Evolutionary conservation across 2,329 filamentous ascomycete species (phyloP).

Genomic region (Aspergillus ochraceus): DNA sequence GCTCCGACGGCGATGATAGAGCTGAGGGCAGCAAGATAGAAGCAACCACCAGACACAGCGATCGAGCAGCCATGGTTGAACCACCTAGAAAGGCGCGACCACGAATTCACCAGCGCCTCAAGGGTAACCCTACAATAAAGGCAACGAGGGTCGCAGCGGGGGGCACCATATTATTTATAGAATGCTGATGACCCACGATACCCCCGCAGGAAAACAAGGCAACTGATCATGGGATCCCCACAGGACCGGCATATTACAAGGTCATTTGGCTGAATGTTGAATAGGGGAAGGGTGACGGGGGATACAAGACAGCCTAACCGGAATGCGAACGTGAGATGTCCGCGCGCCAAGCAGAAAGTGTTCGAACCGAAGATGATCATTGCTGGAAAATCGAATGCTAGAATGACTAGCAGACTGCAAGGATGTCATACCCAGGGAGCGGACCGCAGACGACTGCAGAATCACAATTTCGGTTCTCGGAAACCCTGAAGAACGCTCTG

Average conservation of each 20-base stretch:
- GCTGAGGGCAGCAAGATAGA: conserved; percentile 6
- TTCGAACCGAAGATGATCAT: conserved; percentile 2
- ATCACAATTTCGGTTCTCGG: background rate
- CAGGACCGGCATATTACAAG: background rate
- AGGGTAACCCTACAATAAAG: background rate
- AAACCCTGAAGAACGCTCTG: background rate
- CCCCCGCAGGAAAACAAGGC: background rate
- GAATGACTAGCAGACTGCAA: background rate
- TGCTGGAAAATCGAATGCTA: background rate
- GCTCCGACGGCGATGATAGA: conserved; percentile 5
- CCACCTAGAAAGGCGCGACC: background rate
- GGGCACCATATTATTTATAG: background rate
- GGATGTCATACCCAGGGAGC: background rate
- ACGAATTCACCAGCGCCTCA: background rate
- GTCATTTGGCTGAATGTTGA: background rate
- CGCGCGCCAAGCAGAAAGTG: conserved; percentile 1
- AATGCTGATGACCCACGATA: background rate
- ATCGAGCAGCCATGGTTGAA: conserved; percentile 9
- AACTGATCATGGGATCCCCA: conserved; percentile 2
- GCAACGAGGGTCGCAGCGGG: background rate
- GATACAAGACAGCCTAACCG: background rate
- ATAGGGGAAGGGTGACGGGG: background rate
- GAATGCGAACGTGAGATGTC: background rate
- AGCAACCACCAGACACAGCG: conserved; percentile 1
- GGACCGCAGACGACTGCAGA: background rate